Conservation (phyloP, 2,329 filamentous ascomycete genomes). For the Colletotrichum sublineola region DNA sequence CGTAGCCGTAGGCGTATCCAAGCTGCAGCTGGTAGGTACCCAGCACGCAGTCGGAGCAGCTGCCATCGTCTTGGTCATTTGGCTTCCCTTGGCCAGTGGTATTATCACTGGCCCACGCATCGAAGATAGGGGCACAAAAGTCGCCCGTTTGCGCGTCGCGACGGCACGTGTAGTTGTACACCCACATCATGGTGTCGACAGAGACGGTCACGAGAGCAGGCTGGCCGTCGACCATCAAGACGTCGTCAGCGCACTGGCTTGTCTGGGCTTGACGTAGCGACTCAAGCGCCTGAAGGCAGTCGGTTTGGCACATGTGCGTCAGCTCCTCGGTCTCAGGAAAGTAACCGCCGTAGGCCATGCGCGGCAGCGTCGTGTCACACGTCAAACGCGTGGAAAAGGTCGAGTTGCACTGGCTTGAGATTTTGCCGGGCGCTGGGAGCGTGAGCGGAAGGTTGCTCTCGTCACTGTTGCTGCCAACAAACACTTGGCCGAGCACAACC, state of each 20-base stretch:
- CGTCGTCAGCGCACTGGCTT: neutral
- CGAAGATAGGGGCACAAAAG: conserved; percentile 7
- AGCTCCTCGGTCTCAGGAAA: conserved; percentile 5
- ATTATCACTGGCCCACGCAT: conserved; percentile 4
- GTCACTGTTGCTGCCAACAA: conserved; percentile 9
- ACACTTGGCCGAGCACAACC: conserved; percentile 2
- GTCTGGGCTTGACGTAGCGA: neutral
- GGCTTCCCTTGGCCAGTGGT: neutral
- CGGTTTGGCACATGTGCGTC: neutral
- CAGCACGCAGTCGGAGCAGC: conserved; percentile 15
- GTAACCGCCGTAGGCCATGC: conserved; percentile 14
- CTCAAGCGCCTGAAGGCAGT: conserved; percentile 16
- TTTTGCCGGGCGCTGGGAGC: conserved; percentile 12
- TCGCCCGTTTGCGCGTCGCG: conserved; percentile 8
- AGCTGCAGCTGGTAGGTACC: conserved; percentile 14
- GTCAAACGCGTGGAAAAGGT: neutral
- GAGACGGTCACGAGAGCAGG: neutral
- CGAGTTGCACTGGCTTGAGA: conserved; percentile 8
- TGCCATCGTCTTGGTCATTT: too few relatives aligned
- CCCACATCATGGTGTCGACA: conserved; percentile 5
- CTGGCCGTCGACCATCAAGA: conserved; percentile 8
- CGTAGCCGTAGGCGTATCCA: neutral
- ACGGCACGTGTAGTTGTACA: conserved; percentile 16
- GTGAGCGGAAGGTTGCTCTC: conserved; percentile 5
- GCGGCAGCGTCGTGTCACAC: conserved; percentile 6